These are phyloP conservation scores for Gliomastix tumulicola DNA, from an alignment of 2,329 filamentous ascomycete genomes.

Conservation along the genomic window DNA sequence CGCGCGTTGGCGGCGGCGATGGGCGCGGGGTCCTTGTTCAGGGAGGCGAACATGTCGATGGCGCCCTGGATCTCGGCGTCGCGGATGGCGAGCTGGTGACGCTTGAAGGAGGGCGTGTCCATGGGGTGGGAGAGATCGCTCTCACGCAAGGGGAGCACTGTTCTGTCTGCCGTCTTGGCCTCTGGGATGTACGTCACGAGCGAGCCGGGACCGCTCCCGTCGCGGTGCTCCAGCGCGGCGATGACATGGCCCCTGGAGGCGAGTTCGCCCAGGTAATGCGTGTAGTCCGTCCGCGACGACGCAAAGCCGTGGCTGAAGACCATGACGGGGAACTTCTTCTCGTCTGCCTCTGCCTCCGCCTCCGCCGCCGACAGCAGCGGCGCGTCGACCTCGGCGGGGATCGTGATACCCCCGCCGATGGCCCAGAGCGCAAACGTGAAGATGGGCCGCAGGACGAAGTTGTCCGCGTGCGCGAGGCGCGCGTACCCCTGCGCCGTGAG, in stretches of 20 bases:
- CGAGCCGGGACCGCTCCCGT: slow-evolving; percentile 41
- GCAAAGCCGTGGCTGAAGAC: slow-evolving; percentile 47
- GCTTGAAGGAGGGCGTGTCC: slow-evolving; percentile 29
- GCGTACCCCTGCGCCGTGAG: slow-evolving; percentile 39
- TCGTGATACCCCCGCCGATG: slow-evolving; percentile 34
- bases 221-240: slow-evolving; percentile 43
- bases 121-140: slow-evolving; percentile 24
- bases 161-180: slow-evolving; percentile 15
- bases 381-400: slow-evolving; percentile 39
- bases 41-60: slow-evolving; percentile 28
- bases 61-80: slow-evolving; percentile 41
- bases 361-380: slow-evolving; percentile 23
- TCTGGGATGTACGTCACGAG: slow-evolving; percentile 19
- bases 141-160: slow-evolving; percentile 24
- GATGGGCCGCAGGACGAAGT: slow-evolving; percentile 31
- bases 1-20: slow-evolving; percentile 40
- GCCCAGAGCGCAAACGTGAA: slow-evolving; percentile 33
- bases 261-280: slow-evolving; percentile 40
- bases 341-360: background rate
- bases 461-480: slow-evolving; percentile 33
- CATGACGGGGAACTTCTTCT: slow-evolving; percentile 29
- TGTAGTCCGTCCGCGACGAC: slow-evolving; percentile 43
- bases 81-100: slow-evolving; percentile 40
- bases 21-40: slow-evolving; percentile 21
- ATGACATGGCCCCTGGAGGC: slow-evolving; percentile 42